Evolutionary conservation across 208 protist species (phyloP), one percentile per base, ranked within the genome.

Genomic region (Leishmania braziliensis): DNA sequence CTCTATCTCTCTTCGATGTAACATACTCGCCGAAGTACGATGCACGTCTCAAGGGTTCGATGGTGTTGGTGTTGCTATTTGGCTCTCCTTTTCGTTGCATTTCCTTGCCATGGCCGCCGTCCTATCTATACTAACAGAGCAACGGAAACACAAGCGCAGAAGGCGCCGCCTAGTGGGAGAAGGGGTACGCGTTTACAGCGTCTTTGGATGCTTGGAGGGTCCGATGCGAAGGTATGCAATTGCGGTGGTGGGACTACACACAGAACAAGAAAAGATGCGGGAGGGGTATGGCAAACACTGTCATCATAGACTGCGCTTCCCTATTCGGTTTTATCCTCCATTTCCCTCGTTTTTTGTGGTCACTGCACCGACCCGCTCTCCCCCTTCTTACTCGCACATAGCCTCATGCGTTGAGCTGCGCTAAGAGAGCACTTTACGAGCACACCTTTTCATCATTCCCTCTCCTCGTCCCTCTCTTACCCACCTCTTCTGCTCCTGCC

Each of bases 1-100:
- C 68, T 72, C 16, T n/a, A n/a, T 43, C 20, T 51, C 18, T 29
- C 68, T 73, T 73, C 68, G 68, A 73, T 73, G 68, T 73, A 48
- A 29, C 2, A 33, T 51, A 73, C 43, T 29, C 16, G 43, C 68
- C 2, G 16, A 8, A 26, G 29, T 33, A 16, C 9, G 62, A 39
- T 16, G 16, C 12, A 23, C 14, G 5, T 39, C 9, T 36, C 62
- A 43, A 8, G 14, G 29, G 18, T 18, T 33, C 62, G 29, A n/a
- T 14, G 29, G 3, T 29, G 58, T 63, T 14, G 58, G 6, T 33
- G 26, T n/a, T 18, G 58, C 26, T 2, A 46, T 33, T 26, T 33
- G 58, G 9, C 26, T n/a, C 62, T 12, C 8, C 14, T 68, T 29
- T 43, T 39, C 29, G 10, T n/a, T 33, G 4, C 12, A 39, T 68